Evolutionary conservation across 176 grass and related monocot species (phyloP), one percentile per base, ranked within the genome.

Genomic region (Ampelocalamus luodianensis): DNA sequence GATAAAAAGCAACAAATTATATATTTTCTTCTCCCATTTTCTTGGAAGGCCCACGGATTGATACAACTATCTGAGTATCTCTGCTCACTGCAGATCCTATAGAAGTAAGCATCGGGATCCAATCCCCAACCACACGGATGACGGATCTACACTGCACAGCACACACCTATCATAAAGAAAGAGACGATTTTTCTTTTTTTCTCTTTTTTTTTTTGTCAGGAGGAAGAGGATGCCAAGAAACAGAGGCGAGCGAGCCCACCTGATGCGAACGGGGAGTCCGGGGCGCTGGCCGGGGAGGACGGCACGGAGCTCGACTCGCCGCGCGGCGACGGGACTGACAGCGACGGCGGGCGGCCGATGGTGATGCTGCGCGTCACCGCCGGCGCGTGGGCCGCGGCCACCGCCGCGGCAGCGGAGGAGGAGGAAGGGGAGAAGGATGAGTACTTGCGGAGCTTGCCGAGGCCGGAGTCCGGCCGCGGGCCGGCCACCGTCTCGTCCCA

Each of bases 401-500:
- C 71, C 11, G 72, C 29, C 4, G 62, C 39, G 1, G 78, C 45
- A 3, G 56, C 27, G 8, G 94, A 64, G 36, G 89, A 88, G 8
- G 94, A 88, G 8, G 94, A 89, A 1, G 74, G 85, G 0, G 88
- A 88, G 80, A 94, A 94, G 76, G 90, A 94, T 37, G 84, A 70
- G 85, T 74, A 88, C 85, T 84, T 97, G 39, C 95, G 88, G 53
- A 97, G 95, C 84, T 73, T 91, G 81, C 92, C 86, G 65, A 97
- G 87, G 75, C 95, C 92, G 65, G 87, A 83, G 24, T 94, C 92
- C 65, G 95, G 95, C 12, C 54, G 87, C 18, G 92, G 95, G 12
- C 95, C 95, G 40, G 95, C 95, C 46, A 97, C 82, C 18, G 95
- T 94, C 83, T 97, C 95, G 86, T 97, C 95, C 95, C 95, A 97